phyloP scores from a whole-genome alignment of 2,329 filamentous ascomycete genomes.

The Fusarium phyllophilum region DNA sequence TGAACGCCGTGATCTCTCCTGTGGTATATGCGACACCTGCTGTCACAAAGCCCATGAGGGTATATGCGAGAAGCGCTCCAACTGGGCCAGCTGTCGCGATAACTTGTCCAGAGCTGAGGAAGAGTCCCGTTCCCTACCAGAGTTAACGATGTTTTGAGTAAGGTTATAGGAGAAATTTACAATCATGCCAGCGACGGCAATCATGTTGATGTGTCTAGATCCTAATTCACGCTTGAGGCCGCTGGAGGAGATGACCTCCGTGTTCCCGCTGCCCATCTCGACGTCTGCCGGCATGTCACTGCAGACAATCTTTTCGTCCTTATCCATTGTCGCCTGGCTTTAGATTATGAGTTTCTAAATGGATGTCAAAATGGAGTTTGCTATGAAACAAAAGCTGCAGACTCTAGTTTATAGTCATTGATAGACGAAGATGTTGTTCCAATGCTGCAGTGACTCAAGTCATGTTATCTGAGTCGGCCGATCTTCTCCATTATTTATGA shows the following conservation, averaged over 20 bases:
- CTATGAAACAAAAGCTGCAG: too few relatives aligned
- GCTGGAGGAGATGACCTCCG: neutral
- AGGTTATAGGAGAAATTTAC: neutral
- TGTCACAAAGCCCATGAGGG: neutral
- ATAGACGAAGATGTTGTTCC: too few relatives aligned
- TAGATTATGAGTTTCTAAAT: too few relatives aligned
- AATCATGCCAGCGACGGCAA: neutral
- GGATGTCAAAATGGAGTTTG: too few relatives aligned
- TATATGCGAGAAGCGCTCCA: neutral
- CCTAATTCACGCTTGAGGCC: neutral
- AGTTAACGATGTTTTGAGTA: neutral
- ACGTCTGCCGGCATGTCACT: neutral
- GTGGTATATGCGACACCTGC: neutral
- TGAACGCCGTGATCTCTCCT: neutral
- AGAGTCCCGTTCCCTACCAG: neutral
- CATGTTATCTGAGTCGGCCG: neutral
- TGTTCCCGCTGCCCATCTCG: neutral
- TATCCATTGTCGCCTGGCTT: too few relatives aligned
- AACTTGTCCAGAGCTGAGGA: neutral
- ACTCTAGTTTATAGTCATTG: too few relatives aligned
- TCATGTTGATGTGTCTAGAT: neutral
- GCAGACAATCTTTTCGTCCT: neutral
- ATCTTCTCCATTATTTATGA: slow-evolving; percentile 1
- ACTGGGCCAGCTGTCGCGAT: neutral
- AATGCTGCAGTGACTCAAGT: neutral